Evolutionary conservation across 495 filamentous ascomycete species (phyloP).

Genomic region (Lasiosphaeriaceae sp.): DNA sequence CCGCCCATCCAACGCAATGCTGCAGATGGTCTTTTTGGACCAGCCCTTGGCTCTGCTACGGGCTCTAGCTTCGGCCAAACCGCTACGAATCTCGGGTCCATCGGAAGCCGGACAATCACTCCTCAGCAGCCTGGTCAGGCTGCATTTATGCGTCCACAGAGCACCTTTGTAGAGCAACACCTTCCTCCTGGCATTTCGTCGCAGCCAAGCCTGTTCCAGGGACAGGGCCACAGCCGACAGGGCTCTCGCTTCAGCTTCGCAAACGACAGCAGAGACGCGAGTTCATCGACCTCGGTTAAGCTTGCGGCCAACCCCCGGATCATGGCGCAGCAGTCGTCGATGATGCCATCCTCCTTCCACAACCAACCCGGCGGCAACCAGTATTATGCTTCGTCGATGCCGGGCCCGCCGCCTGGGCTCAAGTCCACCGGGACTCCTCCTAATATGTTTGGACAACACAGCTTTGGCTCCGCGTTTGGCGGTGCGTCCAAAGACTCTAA

Average conservation of each 20-base stretch:
- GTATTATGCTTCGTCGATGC: slow-evolving; percentile 65
- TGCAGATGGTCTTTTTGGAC: slow-evolving; percentile 50
- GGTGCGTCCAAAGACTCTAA: slow-evolving; percentile 61
- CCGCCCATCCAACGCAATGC: slow-evolving; percentile 68
- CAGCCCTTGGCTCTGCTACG: slow-evolving; percentile 45
- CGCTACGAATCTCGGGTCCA: slow-evolving; percentile 43
- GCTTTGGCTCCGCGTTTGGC: slow-evolving; percentile 58
- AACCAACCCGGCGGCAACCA: slow-evolving; percentile 58
- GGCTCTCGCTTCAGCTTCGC: slow-evolving; percentile 86
- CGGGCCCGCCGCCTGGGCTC: slow-evolving; percentile 89
- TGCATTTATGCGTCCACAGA: slow-evolving; percentile 57
- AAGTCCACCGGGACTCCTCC: slow-evolving; percentile 93
- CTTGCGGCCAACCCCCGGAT: slow-evolving; percentile 77
- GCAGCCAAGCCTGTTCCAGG: slow-evolving; percentile 60
- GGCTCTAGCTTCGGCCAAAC: slow-evolving; percentile 48
- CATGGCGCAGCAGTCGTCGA: slow-evolving; percentile 82
- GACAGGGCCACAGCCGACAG: slow-evolving; percentile 77
- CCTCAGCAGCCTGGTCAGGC: slow-evolving; percentile 84
- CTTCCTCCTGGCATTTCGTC: slow-evolving; percentile 43
- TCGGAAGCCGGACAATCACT: slow-evolving; percentile 67
- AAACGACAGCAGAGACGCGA: slow-evolving; percentile 57
- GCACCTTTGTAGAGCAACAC: slow-evolving; percentile 56
- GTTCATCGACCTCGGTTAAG: slow-evolving; percentile 68
- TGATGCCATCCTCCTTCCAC: slow-evolving; percentile 73
- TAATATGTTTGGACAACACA: slow-evolving; percentile 72